phyloP scores from a whole-genome alignment of 139 green algal genomes.

The Tetraselmis chui region DNA sequence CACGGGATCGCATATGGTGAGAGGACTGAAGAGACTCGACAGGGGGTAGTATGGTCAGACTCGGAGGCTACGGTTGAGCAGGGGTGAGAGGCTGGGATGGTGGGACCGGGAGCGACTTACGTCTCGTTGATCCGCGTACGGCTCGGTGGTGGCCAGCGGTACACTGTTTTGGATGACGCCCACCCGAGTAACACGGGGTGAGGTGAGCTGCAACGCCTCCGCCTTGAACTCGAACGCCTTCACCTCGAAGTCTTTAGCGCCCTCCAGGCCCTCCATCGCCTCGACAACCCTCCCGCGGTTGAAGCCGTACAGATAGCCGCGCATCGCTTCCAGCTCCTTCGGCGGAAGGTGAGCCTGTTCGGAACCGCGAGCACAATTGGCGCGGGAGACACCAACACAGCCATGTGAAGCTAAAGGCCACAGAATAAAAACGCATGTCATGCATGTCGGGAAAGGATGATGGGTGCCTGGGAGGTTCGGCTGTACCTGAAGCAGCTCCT shows the following conservation, averaged over 20 bases:
- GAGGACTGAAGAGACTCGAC: too few species aligned
- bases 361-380: not conserved
- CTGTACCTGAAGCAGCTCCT: constrained; percentile 32
- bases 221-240: constrained; percentile 71
- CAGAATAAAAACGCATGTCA: not conserved
- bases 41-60: too few species aligned
- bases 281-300: not conserved
- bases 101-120: too few species aligned
- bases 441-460: not conserved
- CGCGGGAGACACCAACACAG: not conserved
- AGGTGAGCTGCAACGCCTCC: constrained; percentile 67
- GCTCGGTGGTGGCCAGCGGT: constrained; percentile 63
- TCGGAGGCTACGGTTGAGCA: too few species aligned
- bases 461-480: not conserved
- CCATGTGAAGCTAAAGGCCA: too few species aligned
- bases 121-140: constrained; percentile 71
- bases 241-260: constrained; percentile 51
- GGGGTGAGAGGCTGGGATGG: too few species aligned
- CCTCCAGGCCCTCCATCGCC: constrained; percentile 8
- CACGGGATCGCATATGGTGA: too few species aligned
- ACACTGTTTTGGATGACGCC: constrained; percentile 85
- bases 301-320: not conserved
- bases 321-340: constrained; percentile 1
- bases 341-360: not conserved
- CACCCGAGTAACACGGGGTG: constrained; percentile 65